Evolutionary conservation across 2,329 filamentous ascomycete genomes (phyloP).

Genomic region (Cercospora sp.): DNA sequence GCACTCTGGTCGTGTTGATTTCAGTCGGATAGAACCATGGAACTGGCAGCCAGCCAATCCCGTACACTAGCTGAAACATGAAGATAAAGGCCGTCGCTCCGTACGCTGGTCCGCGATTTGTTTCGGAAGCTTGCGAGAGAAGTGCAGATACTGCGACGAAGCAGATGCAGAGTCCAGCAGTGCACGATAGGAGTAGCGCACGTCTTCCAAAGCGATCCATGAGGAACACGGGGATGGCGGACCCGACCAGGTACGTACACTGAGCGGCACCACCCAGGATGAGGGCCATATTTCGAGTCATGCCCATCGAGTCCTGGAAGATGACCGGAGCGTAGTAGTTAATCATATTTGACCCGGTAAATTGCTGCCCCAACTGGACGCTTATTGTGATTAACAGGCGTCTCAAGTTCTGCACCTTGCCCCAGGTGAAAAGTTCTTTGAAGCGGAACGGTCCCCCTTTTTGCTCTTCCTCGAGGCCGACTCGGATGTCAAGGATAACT

Average conservation of each 20-base stretch:
- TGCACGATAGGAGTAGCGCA: constrained; percentile 44
- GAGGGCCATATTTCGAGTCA: constrained; percentile 44
- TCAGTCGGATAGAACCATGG: constrained; percentile 39
- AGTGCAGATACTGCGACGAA: constrained; percentile 51
- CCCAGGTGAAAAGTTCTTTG: constrained; percentile 58
- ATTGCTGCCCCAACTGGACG: constrained; percentile 63
- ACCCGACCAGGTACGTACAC: neutral
- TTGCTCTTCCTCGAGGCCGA: constrained; percentile 28
- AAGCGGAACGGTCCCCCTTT: constrained; percentile 28
- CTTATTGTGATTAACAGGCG: constrained; percentile 62
- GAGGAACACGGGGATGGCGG: constrained; percentile 52
- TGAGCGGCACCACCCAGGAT: constrained; percentile 36
- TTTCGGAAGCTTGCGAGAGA: constrained; percentile 39
- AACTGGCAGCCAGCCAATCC: constrained; percentile 52
- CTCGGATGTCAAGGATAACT: constrained; percentile 60
- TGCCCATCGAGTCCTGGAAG: constrained; percentile 54
- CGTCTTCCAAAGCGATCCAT: constrained; percentile 61
- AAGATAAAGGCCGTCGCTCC: constrained; percentile 63
- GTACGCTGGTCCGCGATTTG: constrained; percentile 39
- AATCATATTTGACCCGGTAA: constrained; percentile 53
- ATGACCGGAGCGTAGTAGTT: constrained; percentile 49
- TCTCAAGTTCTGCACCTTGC: constrained; percentile 66
- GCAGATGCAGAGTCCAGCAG: constrained; percentile 54
- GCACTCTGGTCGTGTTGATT: constrained; percentile 36
- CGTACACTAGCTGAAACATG: constrained; percentile 68